Conservation (phyloP, 345 rosid species). For the Conringia planisiliqua region DNA sequence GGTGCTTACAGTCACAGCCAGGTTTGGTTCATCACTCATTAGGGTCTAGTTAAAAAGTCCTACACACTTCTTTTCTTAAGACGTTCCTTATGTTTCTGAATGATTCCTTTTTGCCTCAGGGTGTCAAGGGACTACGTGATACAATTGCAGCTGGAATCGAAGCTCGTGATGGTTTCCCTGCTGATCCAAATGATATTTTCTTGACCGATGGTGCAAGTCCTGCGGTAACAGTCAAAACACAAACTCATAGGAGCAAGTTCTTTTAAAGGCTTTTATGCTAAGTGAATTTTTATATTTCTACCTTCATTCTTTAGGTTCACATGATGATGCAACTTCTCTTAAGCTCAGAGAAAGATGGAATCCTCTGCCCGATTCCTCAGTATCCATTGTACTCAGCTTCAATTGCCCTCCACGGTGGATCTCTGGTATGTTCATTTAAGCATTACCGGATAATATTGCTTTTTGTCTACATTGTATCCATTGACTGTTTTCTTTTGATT, state of each 20-base stretch:
- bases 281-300: too few relatives aligned
- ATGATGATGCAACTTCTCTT: slow-evolving; percentile 83
- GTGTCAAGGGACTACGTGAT: slow-evolving; percentile 84
- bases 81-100: neutral
- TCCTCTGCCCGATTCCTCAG: slow-evolving; percentile 96
- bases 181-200: slow-evolving; percentile 81
- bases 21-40: slow-evolving; percentile 37
- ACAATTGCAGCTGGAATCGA: slow-evolving; percentile 83
- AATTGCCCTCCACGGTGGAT: slow-evolving; percentile 86
- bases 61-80: neutral
- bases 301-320: slow-evolving; percentile 60
- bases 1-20: slow-evolving; percentile 98
- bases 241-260: neutral
- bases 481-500: neutral
- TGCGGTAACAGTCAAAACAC: slow-evolving; percentile 44
- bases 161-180: slow-evolving; percentile 88
- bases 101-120: slow-evolving; percentile 39
- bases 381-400: slow-evolving; percentile 94
- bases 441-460: neutral
- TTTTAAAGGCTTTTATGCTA: neutral
- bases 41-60: neutral
- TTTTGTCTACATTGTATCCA: too few relatives aligned
- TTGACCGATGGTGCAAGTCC: slow-evolving; percentile 98
- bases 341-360: slow-evolving; percentile 76
- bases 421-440: slow-evolving; percentile 50